Conservation (phyloP, 345 rosid genomes). For the Raphanus sativus region DNA sequence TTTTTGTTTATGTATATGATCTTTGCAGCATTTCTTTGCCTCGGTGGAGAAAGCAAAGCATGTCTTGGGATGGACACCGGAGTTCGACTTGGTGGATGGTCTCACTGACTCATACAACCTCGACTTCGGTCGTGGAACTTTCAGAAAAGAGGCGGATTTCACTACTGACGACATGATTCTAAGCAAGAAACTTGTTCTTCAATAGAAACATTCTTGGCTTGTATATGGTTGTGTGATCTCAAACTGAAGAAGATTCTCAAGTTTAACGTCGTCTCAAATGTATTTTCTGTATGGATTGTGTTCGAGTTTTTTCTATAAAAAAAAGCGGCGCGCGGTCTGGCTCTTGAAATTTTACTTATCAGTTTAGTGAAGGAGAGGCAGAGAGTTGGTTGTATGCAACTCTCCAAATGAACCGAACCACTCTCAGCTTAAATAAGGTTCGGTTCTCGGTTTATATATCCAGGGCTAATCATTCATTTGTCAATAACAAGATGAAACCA, state of each 20-base stretch:
- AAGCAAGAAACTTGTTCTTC: slow-evolving; percentile 77
- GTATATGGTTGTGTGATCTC: slow-evolving; percentile 11
- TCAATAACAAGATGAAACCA: not conserved
- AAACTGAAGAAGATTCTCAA: not conserved
- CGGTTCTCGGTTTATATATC: not conserved
- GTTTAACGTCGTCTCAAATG: not conserved
- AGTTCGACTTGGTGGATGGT: slow-evolving; percentile 82
- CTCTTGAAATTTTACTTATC: not conserved
- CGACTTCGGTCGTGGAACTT: slow-evolving; percentile 88
- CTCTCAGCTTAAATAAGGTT: not conserved
- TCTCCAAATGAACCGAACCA: not conserved
- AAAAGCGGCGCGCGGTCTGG: not conserved
- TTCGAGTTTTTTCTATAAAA: not conserved
- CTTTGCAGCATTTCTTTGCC: slow-evolving; percentile 95
- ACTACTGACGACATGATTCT: slow-evolving; percentile 87
- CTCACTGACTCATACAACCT: slow-evolving; percentile 92
- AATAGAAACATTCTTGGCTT: slow-evolving; percentile 27
- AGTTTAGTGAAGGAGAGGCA: not conserved
- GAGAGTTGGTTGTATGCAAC: not conserved
- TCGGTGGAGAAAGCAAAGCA: slow-evolving; percentile 87
- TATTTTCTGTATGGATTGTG: not conserved
- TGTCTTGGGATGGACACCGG: slow-evolving; percentile 79
- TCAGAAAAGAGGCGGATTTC: slow-evolving; percentile 88
- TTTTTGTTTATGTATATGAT: too few relatives aligned
- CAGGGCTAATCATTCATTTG: not conserved